These are phyloP conservation scores for Climacium dendroides DNA, from an alignment of 225 moss, liverwort and hornwort species.

Conservation along the genomic window DNA sequence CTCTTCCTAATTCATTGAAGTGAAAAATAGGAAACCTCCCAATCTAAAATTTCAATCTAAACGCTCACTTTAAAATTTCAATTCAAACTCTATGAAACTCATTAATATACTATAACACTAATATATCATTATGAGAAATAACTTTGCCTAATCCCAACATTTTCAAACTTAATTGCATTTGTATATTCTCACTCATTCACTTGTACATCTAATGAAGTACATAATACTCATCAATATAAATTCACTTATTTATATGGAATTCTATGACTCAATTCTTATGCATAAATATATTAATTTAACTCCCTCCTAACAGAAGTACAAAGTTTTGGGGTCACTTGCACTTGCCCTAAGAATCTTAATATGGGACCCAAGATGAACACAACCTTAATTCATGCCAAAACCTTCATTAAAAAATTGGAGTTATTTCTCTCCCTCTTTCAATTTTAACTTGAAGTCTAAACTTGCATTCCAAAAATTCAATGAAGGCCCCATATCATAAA, in stretches of 20 bases:
- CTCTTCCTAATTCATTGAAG: neutral
- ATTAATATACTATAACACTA: neutral
- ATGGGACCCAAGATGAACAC: rapidly evolving
- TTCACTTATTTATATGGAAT: neutral
- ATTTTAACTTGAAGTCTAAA: neutral
- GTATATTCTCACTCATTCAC: rapidly evolving
- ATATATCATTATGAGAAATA: neutral
- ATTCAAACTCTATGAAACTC: neutral
- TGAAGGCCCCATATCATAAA: rapidly evolving
- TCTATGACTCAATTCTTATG: neutral
- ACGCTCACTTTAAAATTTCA: neutral
- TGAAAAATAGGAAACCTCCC: rapidly evolving
- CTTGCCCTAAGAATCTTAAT: neutral
- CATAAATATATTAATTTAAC: no score
- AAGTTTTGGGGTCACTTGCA: no score
- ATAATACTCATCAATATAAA: neutral
- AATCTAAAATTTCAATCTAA: neutral
- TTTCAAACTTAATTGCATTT: neutral
- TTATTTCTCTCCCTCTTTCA: neutral
- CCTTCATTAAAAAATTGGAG: no score
- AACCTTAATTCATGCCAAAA: neutral
- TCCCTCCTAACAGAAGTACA: rapidly evolving
- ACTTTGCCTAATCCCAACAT: neutral
- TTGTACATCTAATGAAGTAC: neutral
- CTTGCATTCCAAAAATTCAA: no score